Evolutionary conservation across 306 rosid genomes (phyloP), one percentile per base, ranked within the genome.

Genomic region (Medicago ruthenica): DNA sequence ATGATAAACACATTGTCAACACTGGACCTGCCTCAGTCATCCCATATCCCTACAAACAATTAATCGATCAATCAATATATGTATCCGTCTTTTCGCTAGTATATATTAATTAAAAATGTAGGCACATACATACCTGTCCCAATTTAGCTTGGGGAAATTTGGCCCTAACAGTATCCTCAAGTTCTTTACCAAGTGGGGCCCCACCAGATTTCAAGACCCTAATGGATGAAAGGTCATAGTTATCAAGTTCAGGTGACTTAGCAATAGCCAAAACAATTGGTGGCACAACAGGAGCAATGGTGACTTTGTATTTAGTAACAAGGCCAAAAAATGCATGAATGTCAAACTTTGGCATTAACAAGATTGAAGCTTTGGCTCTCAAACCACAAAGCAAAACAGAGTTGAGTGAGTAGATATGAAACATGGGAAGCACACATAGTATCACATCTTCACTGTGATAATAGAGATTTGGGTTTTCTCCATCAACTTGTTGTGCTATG

Each of bases 11-110:
- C 96, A 92, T 87, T 0, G 92, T 58, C 17, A 89, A 50, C 61
- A 85, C 89, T 1, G 92, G 87, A 0, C 97, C 97, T 0, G 92
- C 88, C 24, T 91, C 97, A 0, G 97, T 91, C 95, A 92, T 89
- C 24, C 97, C 97, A 27, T 92, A 90, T 13, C 97, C 97, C 94
- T 91, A 37, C 22, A 58, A 58, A 11, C 7, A 58, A n/a, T n/a
- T n/a, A n/a, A n/a, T n/a, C n/a, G n/a, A 24, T 24, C 27, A 24
- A 24, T 24, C 27, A 24, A 24, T 24, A 24, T 24, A 1, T 24
- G 27, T 24, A 3, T 24, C 27, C 27, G 27, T 24, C 27, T 24
- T 24, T 24, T 24, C 27, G 27, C 36, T 31, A 31, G 36, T 31
- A 31, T n/a, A n/a, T n/a, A 24, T 31, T 31, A 31, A 31, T 31